A percentile compares a stretch with the other conserved stretches of the same genome.
These are phyloP conservation scores for Notholithocarpus densiflorus DNA, from an alignment of 306 rosid species.

Conservation along the genomic window DNA sequence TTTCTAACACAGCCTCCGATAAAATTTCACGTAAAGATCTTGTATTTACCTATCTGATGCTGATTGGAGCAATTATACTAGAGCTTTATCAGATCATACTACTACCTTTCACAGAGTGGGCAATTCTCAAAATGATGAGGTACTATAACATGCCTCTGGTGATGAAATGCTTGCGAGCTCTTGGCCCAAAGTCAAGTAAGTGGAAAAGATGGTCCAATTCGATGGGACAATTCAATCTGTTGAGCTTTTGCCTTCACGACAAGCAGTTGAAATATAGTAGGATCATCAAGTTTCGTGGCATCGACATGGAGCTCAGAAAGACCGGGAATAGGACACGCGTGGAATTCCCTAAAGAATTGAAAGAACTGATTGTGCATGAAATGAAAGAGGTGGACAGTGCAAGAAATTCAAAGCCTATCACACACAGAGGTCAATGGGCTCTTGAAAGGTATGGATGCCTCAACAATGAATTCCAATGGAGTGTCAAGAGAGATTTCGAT, in stretches of 20 bases:
- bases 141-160: constrained; percentile 31
- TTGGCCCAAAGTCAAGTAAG: constrained; percentile 31
- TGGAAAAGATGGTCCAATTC: constrained; percentile 71
- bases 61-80: constrained; percentile 46
- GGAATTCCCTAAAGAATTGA: constrained; percentile 29
- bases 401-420: constrained; percentile 38
- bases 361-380: constrained; percentile 40
- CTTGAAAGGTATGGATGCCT: constrained; percentile 39
- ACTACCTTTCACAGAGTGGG: constrained; percentile 60
- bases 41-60: constrained; percentile 33
- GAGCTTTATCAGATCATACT: constrained; percentile 56
- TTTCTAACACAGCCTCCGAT: constrained; percentile 16
- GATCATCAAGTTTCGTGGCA: constrained; percentile 31
- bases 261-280: constrained; percentile 29
- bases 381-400: constrained; percentile 40
- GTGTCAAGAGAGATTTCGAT: constrained; percentile 44
- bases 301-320: constrained; percentile 37
- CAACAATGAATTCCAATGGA: constrained; percentile 30
- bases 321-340: constrained; percentile 16
- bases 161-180: constrained; percentile 33
- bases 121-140: constrained; percentile 45
- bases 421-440: constrained; percentile 53
- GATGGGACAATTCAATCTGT: constrained; percentile 54
- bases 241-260: constrained; percentile 47
- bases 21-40: constrained; percentile 12